Percentiles rank a stretch among this genome's conserved stretches.
Evolutionary conservation across 225 moss, liverwort and hornwort species (phyloP).

Genomic region (Anthoceros angustus): DNA sequence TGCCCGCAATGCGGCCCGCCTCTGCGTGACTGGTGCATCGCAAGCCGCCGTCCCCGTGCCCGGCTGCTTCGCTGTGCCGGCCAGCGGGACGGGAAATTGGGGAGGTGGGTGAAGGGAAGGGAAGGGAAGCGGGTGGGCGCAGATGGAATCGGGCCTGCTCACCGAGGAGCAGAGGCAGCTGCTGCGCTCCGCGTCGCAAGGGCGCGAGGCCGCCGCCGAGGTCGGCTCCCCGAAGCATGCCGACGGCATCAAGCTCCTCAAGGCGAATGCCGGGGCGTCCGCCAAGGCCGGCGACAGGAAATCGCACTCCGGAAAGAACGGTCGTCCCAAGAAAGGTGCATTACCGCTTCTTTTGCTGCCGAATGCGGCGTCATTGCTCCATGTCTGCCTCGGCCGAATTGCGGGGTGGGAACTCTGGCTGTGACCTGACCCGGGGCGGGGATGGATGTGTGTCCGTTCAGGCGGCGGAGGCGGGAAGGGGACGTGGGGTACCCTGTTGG

Average conservation of each 20-base stretch:
- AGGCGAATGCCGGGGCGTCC: conserved; percentile 24
- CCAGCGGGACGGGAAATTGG: too few relatives aligned
- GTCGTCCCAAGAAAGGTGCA: conserved; percentile 82
- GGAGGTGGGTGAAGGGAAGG: too few relatives aligned
- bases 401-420: too few relatives aligned
- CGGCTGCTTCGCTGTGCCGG: too few relatives aligned
- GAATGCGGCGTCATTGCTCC: background rate
- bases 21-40: too few relatives aligned
- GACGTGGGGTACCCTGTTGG: conserved; percentile 67
- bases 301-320: conserved; percentile 85
- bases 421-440: too few relatives aligned
- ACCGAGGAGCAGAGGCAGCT: conserved; percentile 92
- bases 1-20: too few relatives aligned
- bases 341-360: background rate
- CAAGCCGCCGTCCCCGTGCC: too few relatives aligned
- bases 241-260: conserved; percentile 25
- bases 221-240: conserved; percentile 25
- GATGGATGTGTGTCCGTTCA: too few relatives aligned
- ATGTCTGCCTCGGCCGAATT: too few relatives aligned
- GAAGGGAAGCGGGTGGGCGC: background rate
- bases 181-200: conserved; percentile 74
- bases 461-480: conserved; percentile 92
- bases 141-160: conserved; percentile 40
- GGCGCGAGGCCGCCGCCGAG: conserved; percentile 42
- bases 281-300: conserved; percentile 45